phyloP scores from a whole-genome alignment of 2,329 filamentous ascomycete species.

The Venturia carpophila region DNA sequence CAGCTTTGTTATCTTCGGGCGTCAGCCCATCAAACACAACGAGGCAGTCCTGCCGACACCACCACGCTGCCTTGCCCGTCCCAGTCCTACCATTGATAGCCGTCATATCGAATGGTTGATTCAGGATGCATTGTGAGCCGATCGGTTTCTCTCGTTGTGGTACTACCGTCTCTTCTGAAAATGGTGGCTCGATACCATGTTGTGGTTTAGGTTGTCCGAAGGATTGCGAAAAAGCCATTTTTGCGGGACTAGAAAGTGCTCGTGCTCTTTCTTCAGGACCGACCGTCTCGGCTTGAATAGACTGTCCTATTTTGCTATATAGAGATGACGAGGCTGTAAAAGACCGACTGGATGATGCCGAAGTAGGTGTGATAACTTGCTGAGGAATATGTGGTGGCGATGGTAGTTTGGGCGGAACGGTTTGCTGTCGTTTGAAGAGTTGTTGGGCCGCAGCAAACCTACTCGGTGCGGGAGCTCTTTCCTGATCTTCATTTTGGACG shows the following conservation, averaged over 20 bases:
- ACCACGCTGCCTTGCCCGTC: constrained; percentile 10
- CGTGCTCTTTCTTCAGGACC: not conserved
- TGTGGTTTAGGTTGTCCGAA: constrained; percentile 2
- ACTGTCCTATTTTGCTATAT: constrained; percentile 11
- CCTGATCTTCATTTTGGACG: not conserved
- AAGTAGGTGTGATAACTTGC: not conserved
- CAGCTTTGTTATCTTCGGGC: not conserved
- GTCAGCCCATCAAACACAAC: constrained; percentile 16
- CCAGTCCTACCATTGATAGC: not conserved
- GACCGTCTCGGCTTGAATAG: not conserved
- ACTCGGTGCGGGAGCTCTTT: not conserved
- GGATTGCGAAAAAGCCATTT: not conserved
- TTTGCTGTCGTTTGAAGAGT: constrained; percentile 1
- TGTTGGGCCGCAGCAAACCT: constrained; percentile 12
- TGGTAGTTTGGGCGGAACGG: not conserved
- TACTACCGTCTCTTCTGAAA: not conserved
- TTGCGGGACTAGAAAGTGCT: constrained; percentile 2
- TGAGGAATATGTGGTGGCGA: not conserved
- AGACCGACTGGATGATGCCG: not conserved
- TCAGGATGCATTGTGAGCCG: not conserved
- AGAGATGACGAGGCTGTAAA: constrained; percentile 13
- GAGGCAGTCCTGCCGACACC: constrained; percentile 11
- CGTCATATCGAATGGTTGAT: constrained; percentile 6
- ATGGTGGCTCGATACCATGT: not conserved
- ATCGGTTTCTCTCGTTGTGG: not conserved